Evolutionary conservation across 306 rosid genomes (phyloP).

Genomic region (Oxytropis ochrocephala): DNA sequence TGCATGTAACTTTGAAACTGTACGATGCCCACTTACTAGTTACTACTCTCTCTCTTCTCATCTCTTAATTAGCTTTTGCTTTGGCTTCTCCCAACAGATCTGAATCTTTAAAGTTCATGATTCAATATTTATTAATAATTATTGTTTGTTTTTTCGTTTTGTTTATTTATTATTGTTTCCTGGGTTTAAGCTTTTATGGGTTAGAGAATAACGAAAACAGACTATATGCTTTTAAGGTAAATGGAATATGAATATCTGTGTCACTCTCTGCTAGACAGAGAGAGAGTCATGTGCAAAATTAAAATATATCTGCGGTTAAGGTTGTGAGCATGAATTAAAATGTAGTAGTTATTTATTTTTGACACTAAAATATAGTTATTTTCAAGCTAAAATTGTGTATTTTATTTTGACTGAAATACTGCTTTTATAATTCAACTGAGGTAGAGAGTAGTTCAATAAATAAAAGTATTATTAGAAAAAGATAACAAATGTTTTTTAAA

Average conservation of each 20-base stretch:
- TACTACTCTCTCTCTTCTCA: slow-evolving; percentile 10
- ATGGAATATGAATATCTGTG: slow-evolving; percentile 42
- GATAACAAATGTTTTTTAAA: no score
- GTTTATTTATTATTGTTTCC: slow-evolving; percentile 14
- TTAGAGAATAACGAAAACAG: slow-evolving; percentile 22
- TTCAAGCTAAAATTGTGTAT: no score
- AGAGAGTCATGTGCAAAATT: slow-evolving; percentile 34
- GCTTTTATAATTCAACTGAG: no score
- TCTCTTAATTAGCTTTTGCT: slow-evolving; percentile 19
- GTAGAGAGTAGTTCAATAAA: no score
- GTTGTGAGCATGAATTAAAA: not conserved
- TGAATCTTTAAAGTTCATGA: slow-evolving; percentile 33
- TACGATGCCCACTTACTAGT: slow-evolving; percentile 15
- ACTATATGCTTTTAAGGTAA: slow-evolving; percentile 58
- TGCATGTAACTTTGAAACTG: not conserved
- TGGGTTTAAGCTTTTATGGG: slow-evolving; percentile 39
- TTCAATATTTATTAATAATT: slow-evolving; percentile 24
- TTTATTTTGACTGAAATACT: no score
- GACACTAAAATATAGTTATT: no score
- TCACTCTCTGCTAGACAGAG: not conserved
- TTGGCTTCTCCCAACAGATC: slow-evolving; percentile 41
- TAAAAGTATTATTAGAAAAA: no score
- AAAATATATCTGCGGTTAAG: not conserved
- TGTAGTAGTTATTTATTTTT: no score
- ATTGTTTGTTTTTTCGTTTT: slow-evolving; percentile 21